Evolutionary conservation across 1,284 basidiomycete species (phyloP), one percentile per base, ranked within the genome.

Genomic region (Blastosporella zonata): DNA sequence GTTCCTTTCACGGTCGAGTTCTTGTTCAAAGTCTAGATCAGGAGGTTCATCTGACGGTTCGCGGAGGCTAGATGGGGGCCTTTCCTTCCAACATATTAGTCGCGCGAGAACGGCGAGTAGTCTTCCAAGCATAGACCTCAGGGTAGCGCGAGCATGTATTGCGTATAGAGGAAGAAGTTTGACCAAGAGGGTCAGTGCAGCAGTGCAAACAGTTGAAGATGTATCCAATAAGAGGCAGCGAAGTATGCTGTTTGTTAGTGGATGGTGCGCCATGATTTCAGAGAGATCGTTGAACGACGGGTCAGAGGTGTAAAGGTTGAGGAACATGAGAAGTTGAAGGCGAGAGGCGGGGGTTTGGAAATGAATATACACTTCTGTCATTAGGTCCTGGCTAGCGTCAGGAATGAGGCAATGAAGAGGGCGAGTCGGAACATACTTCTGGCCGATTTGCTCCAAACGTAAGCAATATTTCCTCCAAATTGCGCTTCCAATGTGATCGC

Each of bases 161-260:
- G 87, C 87, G 49, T 89, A 73, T 25, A 82, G 74, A 20, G 87
- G 87, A n/a, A 91, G 69, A 4, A 88, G 62, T 64, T 87, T 89
- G 50, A 81, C 77, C 17, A 90, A 60, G 6, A 85, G 69, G 0
- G 75, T 77, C 34, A 89, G 67, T 6, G 74, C 80, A 42, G 84
- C 74, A 2, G 78, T 79, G 55, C 82, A 84, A 21, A 77, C 69
- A 1, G 82, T 87, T 6, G 86, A 80, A 22, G 87, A 89, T 50
- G 79, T 81, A 61, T 91, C 88, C 54, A 88, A 69, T 23, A 84
- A 66, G 21, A 90, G 71, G 1, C 82, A 89, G 41, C 75, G 64
- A 2, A 87, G 62, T 17, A 91, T 62, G 55, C 73, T 81, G 15
- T 69, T 67, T 67, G 85, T 77, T 43, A 91, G 71, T 4, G 79